Evolutionary conservation across 805 yeast species (phyloP).

Genomic region (Cyberlindnera samutprakarnensis): DNA sequence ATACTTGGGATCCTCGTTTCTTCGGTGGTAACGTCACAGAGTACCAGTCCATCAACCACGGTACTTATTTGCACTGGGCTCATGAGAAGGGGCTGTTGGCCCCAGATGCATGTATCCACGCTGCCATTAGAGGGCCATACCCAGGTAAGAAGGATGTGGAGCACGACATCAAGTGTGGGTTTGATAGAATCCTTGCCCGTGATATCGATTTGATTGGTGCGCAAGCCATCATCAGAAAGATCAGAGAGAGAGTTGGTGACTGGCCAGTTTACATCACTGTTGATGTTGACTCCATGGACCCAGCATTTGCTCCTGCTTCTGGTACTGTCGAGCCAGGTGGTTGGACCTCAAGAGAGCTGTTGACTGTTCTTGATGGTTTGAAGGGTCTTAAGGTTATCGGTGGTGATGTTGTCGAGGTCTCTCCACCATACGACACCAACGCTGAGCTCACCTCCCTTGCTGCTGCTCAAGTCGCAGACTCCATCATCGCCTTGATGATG

Average conservation of each 20-base stretch:
- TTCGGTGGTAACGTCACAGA: slow-evolving; percentile 57
- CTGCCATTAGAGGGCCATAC: slow-evolving; percentile 60
- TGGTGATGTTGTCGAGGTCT: slow-evolving; percentile 46
- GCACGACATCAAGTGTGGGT: slow-evolving; percentile 45
- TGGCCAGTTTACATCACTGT: slow-evolving; percentile 39
- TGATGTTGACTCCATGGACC: slow-evolving; percentile 46
- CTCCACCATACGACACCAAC: slow-evolving; percentile 54
- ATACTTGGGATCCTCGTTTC: slow-evolving; percentile 60
- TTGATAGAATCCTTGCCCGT: slow-evolving; percentile 37
- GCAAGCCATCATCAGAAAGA: slow-evolving; percentile 27
- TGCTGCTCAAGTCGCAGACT: slow-evolving; percentile 56
- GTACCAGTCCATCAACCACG: slow-evolving; percentile 57
- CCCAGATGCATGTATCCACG: slow-evolving; percentile 44
- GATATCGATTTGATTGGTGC: slow-evolving; percentile 39
- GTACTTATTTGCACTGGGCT: slow-evolving; percentile 65
- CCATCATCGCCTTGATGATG: slow-evolving; percentile 33
- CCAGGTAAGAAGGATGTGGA: slow-evolving; percentile 28
- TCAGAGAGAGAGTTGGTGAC: slow-evolving; percentile 28
- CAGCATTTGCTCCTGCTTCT: slow-evolving; percentile 44
- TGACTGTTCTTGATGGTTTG: slow-evolving; percentile 35
- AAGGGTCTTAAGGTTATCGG: slow-evolving; percentile 40
- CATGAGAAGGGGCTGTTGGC: slow-evolving; percentile 55
- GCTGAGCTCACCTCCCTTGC: slow-evolving; percentile 59
- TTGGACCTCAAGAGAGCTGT: slow-evolving; percentile 39
- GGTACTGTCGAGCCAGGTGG: slow-evolving; percentile 51